phyloP scores from a whole-genome alignment of 108 stramenopile species.

The Nitzschia sp. region DNA sequence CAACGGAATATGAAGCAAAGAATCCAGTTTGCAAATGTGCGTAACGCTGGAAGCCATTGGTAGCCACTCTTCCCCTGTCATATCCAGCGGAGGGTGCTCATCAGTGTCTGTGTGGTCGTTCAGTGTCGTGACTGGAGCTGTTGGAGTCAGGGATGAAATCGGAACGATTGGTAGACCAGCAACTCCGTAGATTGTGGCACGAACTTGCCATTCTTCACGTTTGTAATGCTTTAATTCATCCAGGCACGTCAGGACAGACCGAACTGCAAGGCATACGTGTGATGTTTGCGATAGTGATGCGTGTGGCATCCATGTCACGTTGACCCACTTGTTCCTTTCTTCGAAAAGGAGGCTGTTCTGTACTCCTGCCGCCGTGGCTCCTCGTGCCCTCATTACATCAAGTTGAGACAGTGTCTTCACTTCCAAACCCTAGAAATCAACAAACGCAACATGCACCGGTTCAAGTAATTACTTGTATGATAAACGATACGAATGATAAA shows the following conservation, averaged over 20 bases:
- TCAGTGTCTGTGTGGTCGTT: slow-evolving; percentile 5
- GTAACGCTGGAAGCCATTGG: slow-evolving; percentile 28
- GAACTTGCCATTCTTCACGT: slow-evolving; percentile 23
- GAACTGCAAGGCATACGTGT: slow-evolving; percentile 41
- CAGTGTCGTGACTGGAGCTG: not conserved
- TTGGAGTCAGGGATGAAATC: slow-evolving; percentile 17
- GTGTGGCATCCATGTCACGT: slow-evolving; percentile 67
- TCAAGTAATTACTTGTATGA: too few species aligned
- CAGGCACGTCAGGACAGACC: slow-evolving; percentile 26
- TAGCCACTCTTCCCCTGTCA: not conserved
- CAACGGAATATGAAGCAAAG: slow-evolving; percentile 53
- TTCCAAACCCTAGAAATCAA: too few species aligned
- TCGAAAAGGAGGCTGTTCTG: not conserved
- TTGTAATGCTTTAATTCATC: slow-evolving; percentile 4
- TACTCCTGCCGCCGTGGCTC: not conserved
- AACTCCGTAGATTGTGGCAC: slow-evolving; percentile 24
- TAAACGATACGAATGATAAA: too few species aligned
- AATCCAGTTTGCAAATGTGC: slow-evolving; percentile 38
- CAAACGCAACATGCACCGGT: too few species aligned
- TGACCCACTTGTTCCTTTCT: slow-evolving; percentile 38
- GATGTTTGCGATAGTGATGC: slow-evolving; percentile 49
- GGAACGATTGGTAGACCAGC: slow-evolving; percentile 39
- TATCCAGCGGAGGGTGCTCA: not conserved
- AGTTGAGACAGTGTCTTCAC: too few species aligned
- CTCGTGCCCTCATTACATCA: not conserved